Evolutionary conservation across 768 basidiomycete genomes (phyloP).

Genomic region (Tricholoma sp.): DNA sequence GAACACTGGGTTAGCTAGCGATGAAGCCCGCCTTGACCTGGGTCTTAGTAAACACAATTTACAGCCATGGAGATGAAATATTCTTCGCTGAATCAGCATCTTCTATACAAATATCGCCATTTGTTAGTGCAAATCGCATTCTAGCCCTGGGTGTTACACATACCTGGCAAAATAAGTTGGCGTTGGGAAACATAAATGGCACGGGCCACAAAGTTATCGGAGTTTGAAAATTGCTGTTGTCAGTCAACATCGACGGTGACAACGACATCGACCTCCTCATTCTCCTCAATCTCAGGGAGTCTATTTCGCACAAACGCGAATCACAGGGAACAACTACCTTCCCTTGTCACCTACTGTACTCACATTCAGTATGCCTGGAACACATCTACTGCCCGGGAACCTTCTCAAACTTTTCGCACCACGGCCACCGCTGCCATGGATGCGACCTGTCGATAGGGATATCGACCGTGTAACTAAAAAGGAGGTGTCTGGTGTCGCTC

Average conservation of each 20-base stretch:
- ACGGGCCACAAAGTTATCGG: conserved; percentile 6
- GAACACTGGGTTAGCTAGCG: conserved; percentile 22
- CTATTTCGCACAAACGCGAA: background rate
- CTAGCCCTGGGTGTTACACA: background rate
- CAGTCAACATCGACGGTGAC: background rate
- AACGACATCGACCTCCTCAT: conserved; percentile 1
- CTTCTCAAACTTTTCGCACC: conserved; percentile 96
- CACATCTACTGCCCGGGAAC: conserved; percentile 91
- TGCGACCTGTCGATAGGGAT: conserved; percentile 81
- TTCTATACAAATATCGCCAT: background rate
- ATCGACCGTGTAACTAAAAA: conserved; percentile 69
- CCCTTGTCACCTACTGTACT: background rate
- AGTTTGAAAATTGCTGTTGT: conserved; percentile 15
- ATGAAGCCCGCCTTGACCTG: conserved; percentile 1
- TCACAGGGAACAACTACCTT: too few species aligned
- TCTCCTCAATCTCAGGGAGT: background rate
- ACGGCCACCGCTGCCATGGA: conserved; percentile 82
- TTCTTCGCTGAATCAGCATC: background rate
- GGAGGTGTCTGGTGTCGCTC: conserved; percentile 71
- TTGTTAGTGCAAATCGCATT: background rate
- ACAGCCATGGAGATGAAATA: background rate
- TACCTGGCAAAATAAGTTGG: background rate
- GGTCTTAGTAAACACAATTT: background rate
- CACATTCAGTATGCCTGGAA: conserved; percentile 48
- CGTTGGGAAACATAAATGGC: too few species aligned